Conservation (phyloP, 495 filamentous ascomycete genomes). For the Trichoderma parareesei region DNA sequence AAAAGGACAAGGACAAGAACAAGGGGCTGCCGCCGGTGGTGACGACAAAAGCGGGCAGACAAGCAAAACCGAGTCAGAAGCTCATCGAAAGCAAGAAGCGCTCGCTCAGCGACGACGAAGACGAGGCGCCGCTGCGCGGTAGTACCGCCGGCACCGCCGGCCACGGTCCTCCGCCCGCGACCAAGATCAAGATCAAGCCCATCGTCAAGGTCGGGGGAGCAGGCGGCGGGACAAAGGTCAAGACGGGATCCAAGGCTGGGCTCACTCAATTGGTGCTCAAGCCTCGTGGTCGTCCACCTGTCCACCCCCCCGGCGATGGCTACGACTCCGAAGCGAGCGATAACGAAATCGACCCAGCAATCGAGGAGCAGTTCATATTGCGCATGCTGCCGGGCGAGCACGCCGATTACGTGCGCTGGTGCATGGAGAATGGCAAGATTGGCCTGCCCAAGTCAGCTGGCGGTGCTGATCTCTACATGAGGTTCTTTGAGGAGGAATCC, state of each 20-base stretch:
- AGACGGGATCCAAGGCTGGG: conserved; percentile 43
- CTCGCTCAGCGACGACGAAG: conserved; percentile 31
- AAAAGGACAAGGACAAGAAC: not conserved
- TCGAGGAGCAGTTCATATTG: conserved; percentile 81
- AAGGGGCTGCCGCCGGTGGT: conserved; percentile 15
- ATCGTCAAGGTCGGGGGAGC: conserved; percentile 42
- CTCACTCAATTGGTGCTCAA: conserved; percentile 12
- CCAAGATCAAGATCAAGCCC: conserved; percentile 36
- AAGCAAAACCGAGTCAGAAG: conserved; percentile 41
- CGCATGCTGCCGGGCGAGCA: conserved; percentile 81
- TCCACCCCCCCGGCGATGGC: conserved; percentile 65
- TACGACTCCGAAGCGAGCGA: conserved; percentile 98
- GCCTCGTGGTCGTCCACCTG: conserved; percentile 32
- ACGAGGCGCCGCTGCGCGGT: conserved; percentile 15
- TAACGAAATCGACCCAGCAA: conserved; percentile 72
- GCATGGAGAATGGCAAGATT: conserved; percentile 63
- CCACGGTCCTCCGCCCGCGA: conserved; percentile 19
- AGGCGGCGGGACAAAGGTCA: conserved; percentile 29
- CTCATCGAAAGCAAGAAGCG: conserved; percentile 35
- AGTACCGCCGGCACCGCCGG: not conserved
- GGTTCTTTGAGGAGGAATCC: conserved; percentile 66
- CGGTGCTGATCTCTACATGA: conserved; percentile 65
- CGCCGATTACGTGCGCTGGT: conserved; percentile 68
- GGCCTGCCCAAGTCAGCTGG: conserved; percentile 53
- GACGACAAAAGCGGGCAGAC: conserved; percentile 41